These are phyloP conservation scores for Ophiosphaerella korrae DNA, from an alignment of 2,329 filamentous ascomycete genomes.

Conservation along the genomic window DNA sequence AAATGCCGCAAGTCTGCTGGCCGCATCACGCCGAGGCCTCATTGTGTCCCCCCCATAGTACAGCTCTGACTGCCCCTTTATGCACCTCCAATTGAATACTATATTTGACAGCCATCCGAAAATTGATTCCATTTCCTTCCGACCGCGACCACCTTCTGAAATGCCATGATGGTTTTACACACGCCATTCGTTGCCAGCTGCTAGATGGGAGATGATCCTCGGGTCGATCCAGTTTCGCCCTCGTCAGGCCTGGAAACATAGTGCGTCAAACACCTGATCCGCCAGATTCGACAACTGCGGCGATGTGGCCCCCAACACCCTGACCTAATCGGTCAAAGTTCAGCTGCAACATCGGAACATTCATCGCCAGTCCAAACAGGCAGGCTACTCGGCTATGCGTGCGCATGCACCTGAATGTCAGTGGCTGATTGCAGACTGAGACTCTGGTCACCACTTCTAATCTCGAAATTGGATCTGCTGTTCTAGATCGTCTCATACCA, in stretches of 20 bases:
- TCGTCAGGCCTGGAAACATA: slow-evolving; percentile 1
- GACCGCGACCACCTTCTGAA: not conserved
- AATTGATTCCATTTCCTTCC: not conserved
- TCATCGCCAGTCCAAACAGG: slow-evolving; percentile 1
- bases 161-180: not conserved
- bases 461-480: not conserved
- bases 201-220: slow-evolving; percentile 9
- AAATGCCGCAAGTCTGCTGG: slow-evolving; percentile 20
- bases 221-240: slow-evolving; percentile 8
- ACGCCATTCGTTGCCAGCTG: no score
- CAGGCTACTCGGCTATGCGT: slow-evolving; percentile 6
- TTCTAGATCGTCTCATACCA: not conserved
- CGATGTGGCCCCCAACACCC: slow-evolving; percentile 3
- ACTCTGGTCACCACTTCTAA: not conserved
- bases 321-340: not conserved
- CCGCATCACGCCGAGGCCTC: slow-evolving; percentile 24
- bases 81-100: slow-evolving; percentile 19
- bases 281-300: slow-evolving; percentile 5
- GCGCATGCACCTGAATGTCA: not conserved
- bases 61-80: slow-evolving; percentile 26
- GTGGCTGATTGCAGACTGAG: slow-evolving; percentile 2
- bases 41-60: not conserved
- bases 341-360: not conserved
- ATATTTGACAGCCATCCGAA: not conserved
- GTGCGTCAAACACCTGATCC: not conserved